phyloP scores from a whole-genome alignment of 768 basidiomycete genomes.

The Coprinopsis sp. region DNA sequence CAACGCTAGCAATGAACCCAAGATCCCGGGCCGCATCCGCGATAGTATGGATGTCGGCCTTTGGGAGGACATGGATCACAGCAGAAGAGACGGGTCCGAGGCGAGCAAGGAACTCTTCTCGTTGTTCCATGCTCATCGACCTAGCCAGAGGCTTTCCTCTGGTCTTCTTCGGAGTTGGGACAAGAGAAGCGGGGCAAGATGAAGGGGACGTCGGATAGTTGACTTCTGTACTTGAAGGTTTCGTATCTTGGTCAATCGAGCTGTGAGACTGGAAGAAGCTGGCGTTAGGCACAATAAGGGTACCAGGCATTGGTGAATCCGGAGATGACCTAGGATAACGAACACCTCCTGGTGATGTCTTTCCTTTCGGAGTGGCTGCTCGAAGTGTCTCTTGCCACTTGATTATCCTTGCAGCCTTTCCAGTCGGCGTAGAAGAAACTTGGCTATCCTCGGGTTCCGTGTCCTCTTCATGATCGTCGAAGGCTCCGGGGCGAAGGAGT shows the following conservation, averaged over 20 bases:
- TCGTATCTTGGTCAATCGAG: conserved; percentile 15
- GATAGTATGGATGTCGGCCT: conserved; percentile 38
- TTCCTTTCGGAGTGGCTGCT: conserved; percentile 17
- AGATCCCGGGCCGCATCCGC: conserved; percentile 35
- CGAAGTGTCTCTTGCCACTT: conserved; percentile 29
- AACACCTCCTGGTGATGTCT: conserved; percentile 15
- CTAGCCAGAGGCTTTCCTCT: conserved; percentile 34
- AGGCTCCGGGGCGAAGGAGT: conserved; percentile 41
- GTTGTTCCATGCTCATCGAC: conserved; percentile 49
- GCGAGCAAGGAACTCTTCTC: conserved; percentile 44
- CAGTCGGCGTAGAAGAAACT: conserved; percentile 15
- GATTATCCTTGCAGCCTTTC: conserved; percentile 28
- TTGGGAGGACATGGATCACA: conserved; percentile 44
- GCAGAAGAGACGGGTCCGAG: conserved; percentile 41
- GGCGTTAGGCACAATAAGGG: conserved; percentile 42
- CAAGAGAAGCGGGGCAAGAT: conserved; percentile 7
- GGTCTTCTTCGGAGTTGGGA: conserved; percentile 13
- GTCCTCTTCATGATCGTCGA: conserved; percentile 21
- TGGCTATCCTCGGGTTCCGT: conserved; percentile 23
- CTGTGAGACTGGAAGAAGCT: conserved; percentile 15
- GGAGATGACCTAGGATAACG: conserved; percentile 19
- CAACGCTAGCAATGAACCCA: conserved; percentile 40
- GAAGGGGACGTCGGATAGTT: conserved; percentile 7
- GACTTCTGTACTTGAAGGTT: conserved; percentile 18
- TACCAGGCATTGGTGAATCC: conserved; percentile 51